Evolutionary conservation across 2,329 filamentous ascomycete genomes (phyloP), one percentile per base, ranked within the genome.

Genomic region (Fusarium albosuccineum): DNA sequence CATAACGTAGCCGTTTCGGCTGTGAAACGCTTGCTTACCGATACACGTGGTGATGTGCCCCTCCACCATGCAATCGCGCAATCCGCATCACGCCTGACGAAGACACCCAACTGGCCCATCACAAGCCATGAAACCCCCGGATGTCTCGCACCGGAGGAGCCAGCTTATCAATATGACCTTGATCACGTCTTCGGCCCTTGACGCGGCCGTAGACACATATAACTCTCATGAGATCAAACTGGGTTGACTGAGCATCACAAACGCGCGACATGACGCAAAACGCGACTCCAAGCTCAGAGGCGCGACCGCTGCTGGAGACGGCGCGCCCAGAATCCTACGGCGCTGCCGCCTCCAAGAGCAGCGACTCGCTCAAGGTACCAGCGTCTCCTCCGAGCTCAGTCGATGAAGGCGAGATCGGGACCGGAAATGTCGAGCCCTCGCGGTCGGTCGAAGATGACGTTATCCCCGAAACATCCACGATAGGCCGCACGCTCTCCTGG

Each of bases 401-500:
- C 6, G 48, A 70, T 13, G 68, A 68, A 55, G n/a, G 30, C 10
- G 26, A 42, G 7, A 57, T 60, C 9, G 59, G 45, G 8, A 27
- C 40, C 0, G 55, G 37, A 5, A 9, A 55, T 3, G 29, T 50
- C 4, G 46, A 56, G 3, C 68, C 67, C 9, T 36, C 73, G 11
- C 66, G 69, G 27, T 57, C 74, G 1, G 39, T 89, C 60, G 87
- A 90, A 71, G 85, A 89, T 67, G 83, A 87, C 63, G 84, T 88
- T 6, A 73, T 89, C 1, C 87, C 85, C 3, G 88, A 90, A 68
- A 86, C 87, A 1, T 86, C 86, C 0, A 81, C 82, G 0, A 77
- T 84, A 22, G 88, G 88, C 1, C 82, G 89, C 17, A 89, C 82
- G 14, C 83, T 92, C 50, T 85, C 80, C 58, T 91, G 89, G 87